These are phyloP conservation scores for Leccinum angustisporum DNA, from an alignment of 1,284 basidiomycete genomes.

Conservation along the genomic window DNA sequence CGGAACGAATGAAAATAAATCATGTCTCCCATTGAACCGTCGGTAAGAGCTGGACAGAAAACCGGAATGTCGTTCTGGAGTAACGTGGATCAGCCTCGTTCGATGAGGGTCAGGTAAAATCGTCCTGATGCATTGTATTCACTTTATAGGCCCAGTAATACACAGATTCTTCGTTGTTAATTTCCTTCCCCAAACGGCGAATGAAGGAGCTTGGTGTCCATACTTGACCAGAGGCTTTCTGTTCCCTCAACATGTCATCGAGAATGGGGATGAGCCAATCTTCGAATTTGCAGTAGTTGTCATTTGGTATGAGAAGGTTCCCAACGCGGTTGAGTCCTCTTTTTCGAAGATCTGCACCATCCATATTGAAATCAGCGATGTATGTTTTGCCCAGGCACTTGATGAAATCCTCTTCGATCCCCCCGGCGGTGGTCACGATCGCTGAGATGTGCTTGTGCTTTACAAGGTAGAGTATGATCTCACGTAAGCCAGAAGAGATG, in stretches of 20 bases:
- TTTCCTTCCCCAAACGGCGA: conserved; percentile 89
- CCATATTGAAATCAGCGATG: conserved; percentile 90
- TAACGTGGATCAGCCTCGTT: conserved; percentile 30
- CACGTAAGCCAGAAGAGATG: conserved; percentile 95
- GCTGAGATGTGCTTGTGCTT: conserved; percentile 91
- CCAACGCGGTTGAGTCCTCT: conserved; percentile 96
- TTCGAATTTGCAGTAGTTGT: conserved; percentile 99
- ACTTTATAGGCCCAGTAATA: conserved; percentile 99
- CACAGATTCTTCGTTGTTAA: conserved; percentile 94
- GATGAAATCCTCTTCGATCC: conserved; percentile 99
- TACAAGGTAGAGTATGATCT: conserved; percentile 90
- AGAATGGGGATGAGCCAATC: conserved; percentile 98
- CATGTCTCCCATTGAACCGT: conserved; percentile 98
- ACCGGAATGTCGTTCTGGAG: conserved; percentile 94
- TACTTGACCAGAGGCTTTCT: conserved; percentile 66
- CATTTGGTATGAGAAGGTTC: conserved; percentile 97
- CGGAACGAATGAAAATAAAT: conserved; percentile 98
- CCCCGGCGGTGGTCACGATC: conserved; percentile 96
- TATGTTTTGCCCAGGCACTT: conserved; percentile 98
- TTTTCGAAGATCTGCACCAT: conserved; percentile 85
- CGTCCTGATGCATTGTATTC: conserved; percentile 37
- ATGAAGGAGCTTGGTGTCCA: conserved; percentile 98
- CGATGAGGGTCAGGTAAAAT: conserved; percentile 11
- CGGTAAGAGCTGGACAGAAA: conserved; percentile 97
- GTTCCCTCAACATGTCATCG: conserved; percentile 89